Evolutionary conservation across 257 asterid genomes (phyloP).

Genomic region (Penstemon barbatus): DNA sequence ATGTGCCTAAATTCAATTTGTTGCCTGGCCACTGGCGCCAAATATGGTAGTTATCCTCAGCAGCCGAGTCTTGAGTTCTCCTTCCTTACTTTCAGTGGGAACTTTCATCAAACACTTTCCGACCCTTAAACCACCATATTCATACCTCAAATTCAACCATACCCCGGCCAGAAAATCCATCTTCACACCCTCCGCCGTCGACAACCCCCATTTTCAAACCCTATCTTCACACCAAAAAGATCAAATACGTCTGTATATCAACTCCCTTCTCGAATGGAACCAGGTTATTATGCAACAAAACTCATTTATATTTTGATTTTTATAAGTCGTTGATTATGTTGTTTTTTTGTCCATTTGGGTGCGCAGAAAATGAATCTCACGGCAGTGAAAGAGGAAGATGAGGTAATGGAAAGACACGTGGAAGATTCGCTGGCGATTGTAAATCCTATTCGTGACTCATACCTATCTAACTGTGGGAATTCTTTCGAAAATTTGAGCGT

Average conservation of each 20-base stretch:
- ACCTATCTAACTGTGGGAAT: constrained; percentile 51
- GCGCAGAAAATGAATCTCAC: constrained; percentile 90
- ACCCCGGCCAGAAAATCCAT: constrained; percentile 27
- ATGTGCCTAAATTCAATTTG: background rate
- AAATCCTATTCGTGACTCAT: constrained; percentile 56
- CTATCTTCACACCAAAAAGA: constrained; percentile 53
- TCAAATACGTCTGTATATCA: constrained; percentile 63
- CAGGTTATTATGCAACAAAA: constrained; percentile 51
- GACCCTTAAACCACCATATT: constrained; percentile 5
- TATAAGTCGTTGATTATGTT: background rate
- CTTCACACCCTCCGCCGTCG: constrained; percentile 21
- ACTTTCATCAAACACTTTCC: constrained; percentile 69
- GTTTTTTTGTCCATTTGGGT: constrained; percentile 9
- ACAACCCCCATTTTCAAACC: constrained; percentile 42
- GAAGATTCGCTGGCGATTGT: constrained; percentile 84
- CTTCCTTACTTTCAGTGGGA: constrained; percentile 41
- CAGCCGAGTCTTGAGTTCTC: constrained; percentile 21
- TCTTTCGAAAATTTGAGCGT: constrained; percentile 62
- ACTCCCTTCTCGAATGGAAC: constrained; percentile 85
- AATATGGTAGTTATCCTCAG: constrained; percentile 42
- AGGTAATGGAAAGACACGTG: constrained; percentile 88
- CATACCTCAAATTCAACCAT: constrained; percentile 29
- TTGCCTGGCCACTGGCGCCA: constrained; percentile 29
- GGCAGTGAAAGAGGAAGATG: constrained; percentile 73
- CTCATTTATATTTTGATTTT: background rate